These are phyloP conservation scores for Aspergillus sp. DNA, from an alignment of 2,329 filamentous ascomycete species.

Conservation along the genomic window DNA sequence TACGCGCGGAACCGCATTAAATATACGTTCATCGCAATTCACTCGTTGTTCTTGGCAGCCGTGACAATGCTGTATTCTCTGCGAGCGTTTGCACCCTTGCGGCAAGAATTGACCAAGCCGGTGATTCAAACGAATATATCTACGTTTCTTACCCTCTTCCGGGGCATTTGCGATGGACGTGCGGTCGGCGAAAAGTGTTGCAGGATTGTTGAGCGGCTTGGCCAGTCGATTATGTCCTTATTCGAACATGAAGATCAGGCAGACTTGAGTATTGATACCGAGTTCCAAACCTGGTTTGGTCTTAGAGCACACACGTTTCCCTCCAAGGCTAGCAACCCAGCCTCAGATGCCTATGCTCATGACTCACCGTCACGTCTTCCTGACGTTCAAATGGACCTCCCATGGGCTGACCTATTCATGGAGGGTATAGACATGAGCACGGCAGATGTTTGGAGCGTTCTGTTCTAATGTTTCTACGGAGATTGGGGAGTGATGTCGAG, in stretches of 20 bases:
- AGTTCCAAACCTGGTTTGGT: slow-evolving; percentile 29
- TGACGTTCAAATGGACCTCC: slow-evolving; percentile 13
- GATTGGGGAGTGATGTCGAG: too few species aligned
- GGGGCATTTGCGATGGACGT: slow-evolving; percentile 17
- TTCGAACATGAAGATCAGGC: slow-evolving; percentile 16
- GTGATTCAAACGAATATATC: slow-evolving; percentile 15
- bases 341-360: not conserved
- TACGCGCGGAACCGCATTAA: slow-evolving; percentile 31
- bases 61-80: slow-evolving; percentile 32
- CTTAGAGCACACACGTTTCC: slow-evolving; percentile 19
- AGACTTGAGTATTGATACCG: slow-evolving; percentile 20
- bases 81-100: slow-evolving; percentile 21
- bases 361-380: slow-evolving; percentile 9
- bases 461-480: not conserved
- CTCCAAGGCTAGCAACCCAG: not conserved
- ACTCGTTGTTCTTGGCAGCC: slow-evolving; percentile 31
- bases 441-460: slow-evolving; percentile 14
- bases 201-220: slow-evolving; percentile 20
- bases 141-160: slow-evolving; percentile 15
- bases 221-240: slow-evolving; percentile 20
- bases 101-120: slow-evolving; percentile 13
- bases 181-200: slow-evolving; percentile 21
- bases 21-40: slow-evolving; percentile 31
- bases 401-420: slow-evolving; percentile 16
- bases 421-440: slow-evolving; percentile 15